phyloP scores from a whole-genome alignment of 495 filamentous ascomycete genomes.

The Xylaria sp. region DNA sequence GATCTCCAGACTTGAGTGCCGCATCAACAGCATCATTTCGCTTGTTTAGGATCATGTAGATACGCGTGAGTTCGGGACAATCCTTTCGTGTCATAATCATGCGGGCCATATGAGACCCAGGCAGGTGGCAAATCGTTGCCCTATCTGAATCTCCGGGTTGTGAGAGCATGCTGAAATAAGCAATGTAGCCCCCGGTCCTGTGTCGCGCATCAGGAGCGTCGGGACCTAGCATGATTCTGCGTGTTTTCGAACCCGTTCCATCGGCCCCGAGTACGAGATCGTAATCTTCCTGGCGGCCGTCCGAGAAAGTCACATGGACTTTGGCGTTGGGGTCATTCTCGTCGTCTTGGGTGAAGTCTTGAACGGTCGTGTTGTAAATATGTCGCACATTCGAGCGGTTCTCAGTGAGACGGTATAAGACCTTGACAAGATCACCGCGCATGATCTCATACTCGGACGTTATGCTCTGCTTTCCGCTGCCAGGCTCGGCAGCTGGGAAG shows the following conservation, averaged over 20 bases:
- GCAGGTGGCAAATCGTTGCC: slow-evolving; percentile 29
- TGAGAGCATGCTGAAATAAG: slow-evolving; percentile 50
- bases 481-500: slow-evolving; percentile 50
- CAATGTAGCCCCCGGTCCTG: slow-evolving; percentile 39
- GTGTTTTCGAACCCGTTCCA: slow-evolving; percentile 52
- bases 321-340: slow-evolving; percentile 34
- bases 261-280: slow-evolving; percentile 61
- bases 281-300: slow-evolving; percentile 44
- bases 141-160: slow-evolving; percentile 32
- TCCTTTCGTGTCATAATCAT: slow-evolving; percentile 41
- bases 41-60: slow-evolving; percentile 35
- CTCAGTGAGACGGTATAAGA: slow-evolving; percentile 56
- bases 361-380: slow-evolving; percentile 49
- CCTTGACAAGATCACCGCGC: slow-evolving; percentile 56
- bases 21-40: slow-evolving; percentile 26
- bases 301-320: slow-evolving; percentile 48
- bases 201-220: slow-evolving; percentile 37
- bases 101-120: slow-evolving; percentile 30
- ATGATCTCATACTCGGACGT: slow-evolving; percentile 65
- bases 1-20: slow-evolving; percentile 27
- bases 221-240: slow-evolving; percentile 45
- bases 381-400: slow-evolving; percentile 49
- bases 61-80: slow-evolving; percentile 33
- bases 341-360: slow-evolving; percentile 36
- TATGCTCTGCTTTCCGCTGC: slow-evolving; percentile 51